Conservation (phyloP, 495 filamentous ascomycete species). For the Xeromyces bisporus region DNA sequence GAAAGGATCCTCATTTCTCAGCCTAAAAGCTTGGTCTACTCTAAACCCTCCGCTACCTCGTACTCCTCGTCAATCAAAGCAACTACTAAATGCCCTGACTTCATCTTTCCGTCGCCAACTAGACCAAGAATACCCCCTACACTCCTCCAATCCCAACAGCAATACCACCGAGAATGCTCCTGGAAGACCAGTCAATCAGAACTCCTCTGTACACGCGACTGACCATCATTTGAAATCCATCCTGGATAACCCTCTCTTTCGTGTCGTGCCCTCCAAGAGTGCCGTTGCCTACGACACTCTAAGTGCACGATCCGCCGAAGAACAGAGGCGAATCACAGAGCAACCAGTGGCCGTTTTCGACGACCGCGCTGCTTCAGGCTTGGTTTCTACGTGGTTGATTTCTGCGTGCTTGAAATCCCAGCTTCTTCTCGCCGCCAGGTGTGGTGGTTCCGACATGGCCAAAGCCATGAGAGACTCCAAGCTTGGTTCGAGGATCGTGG, state of each 20-base stretch:
- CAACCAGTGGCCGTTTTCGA: conserved; percentile 27
- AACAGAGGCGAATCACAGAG: conserved; percentile 10
- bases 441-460: conserved; percentile 4
- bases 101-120: conserved; percentile 61
- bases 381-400: conserved; percentile 9
- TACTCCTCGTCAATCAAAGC: conserved; percentile 43
- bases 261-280: conserved; percentile 15
- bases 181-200: conserved; percentile 8
- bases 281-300: conserved; percentile 4
- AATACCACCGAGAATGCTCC: conserved; percentile 5
- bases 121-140: conserved; percentile 43
- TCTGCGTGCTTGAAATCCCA: conserved; percentile 19
- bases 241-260: conserved; percentile 50
- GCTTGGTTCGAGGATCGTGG: conserved; percentile 16
- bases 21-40: conserved; percentile 36
- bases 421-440: conserved; percentile 12
- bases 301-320: conserved; percentile 2
- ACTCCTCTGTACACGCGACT: conserved; percentile 22
- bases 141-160: conserved; percentile 6
- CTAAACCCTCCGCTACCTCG: conserved; percentile 58
- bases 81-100: conserved; percentile 52
- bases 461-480: conserved; percentile 18
- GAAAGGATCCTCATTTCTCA: conserved; percentile 22
- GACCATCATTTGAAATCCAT: conserved; percentile 45
- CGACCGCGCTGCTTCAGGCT: conserved; percentile 23